Evolutionary conservation across 495 filamentous ascomycete genomes (phyloP), one percentile per base, ranked within the genome.

Genomic region (Jackrogersella multiformis): DNA sequence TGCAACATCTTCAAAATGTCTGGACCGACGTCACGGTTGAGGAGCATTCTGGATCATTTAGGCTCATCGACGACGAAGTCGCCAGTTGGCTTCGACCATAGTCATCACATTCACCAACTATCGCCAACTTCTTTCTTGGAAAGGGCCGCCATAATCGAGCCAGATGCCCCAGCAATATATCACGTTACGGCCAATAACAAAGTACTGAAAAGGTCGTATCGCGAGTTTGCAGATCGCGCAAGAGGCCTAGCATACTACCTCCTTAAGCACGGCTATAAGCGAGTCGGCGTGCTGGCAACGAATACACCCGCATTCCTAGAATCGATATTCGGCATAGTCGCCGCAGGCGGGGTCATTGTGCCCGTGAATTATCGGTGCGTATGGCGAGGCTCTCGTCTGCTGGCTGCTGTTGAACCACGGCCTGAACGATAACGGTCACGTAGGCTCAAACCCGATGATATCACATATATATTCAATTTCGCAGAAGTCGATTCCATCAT

Each of bases 231-330:
- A 13, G 90, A 95, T 68, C 89, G 96, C 6, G 90, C 95, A 0
- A 78, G 90, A 34, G 95, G 96, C 0, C 77, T 99, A 18, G 93
- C 91, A 7, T 98, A 95, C 76, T 98, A 89, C 74, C 75, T 98
- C 51, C 85, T 83, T 44, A 90, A 92, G 72, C 84, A 89, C 56
- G 83, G 82, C 6, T 86, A 84, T 69, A 89, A 86, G 73, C 85
- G 90, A 57, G 85, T 89, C 1, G 95, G 95, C 4, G 88, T 99
- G 36, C 82, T 99, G 4, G 87, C 86, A 18, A 89, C 96, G 1
- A 99, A 99, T 74, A 99, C 95, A 4, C 95, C 95, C 2, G 95
- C 93, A 0, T 97, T 97, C 74, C 79, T 98, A 16, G 94, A 98
- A 77, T 83, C 86, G 1, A 89, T 97, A 48, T 99, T 93, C 70